Evolutionary conservation across 257 asterid species (phyloP), one percentile per base, ranked within the genome.

Genomic region (Asclepias syriaca): DNA sequence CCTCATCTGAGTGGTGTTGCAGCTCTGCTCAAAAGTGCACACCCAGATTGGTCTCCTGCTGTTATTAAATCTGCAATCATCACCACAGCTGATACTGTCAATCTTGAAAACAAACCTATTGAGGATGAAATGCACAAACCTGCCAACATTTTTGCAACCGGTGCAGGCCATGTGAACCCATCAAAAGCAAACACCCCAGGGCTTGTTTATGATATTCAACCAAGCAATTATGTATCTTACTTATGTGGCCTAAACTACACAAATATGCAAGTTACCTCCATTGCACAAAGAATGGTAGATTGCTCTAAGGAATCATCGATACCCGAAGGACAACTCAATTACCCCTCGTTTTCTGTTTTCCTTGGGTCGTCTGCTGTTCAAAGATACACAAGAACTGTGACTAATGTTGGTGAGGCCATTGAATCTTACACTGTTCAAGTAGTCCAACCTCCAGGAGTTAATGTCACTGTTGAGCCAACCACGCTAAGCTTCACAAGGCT

Each of bases 131-230:
- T 3, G 8, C 77, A 55, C 48, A 67, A 7, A 4, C 72, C 58
- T 18, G 77, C 77, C 43, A 50, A 66, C n/a, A 18, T 74, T 14
- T 74, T 53, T 55, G 66, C 72, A 9, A 74, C 67, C 0, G 77
- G 77, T 4, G 72, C 77, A 24, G 77, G 77, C 49, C 72, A 74
- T 24, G 77, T 74, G 77, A 74, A 66, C 50, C 77, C 77, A 9
- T 54, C 77, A 14, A 34, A 48, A 54, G 72, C 77, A 45, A 66
- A 55, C 59, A 66, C 10, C 56, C 77, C 77, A 65, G 77, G 77
- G 21, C 77, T 74, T 39, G 51, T 66, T 2, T 74, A 74, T 8
- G 77, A 66, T 12, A 15, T 74, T 65, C 56, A 54, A 40, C 67
- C 77, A 45, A 19, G 55, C 0, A 66, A 74, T 12, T 74, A 74